Percentiles rank a stretch among this genome's conserved stretches.
Conservation (phyloP, 2,329 filamentous ascomycete species). For the Alternaria longipes region DNA sequence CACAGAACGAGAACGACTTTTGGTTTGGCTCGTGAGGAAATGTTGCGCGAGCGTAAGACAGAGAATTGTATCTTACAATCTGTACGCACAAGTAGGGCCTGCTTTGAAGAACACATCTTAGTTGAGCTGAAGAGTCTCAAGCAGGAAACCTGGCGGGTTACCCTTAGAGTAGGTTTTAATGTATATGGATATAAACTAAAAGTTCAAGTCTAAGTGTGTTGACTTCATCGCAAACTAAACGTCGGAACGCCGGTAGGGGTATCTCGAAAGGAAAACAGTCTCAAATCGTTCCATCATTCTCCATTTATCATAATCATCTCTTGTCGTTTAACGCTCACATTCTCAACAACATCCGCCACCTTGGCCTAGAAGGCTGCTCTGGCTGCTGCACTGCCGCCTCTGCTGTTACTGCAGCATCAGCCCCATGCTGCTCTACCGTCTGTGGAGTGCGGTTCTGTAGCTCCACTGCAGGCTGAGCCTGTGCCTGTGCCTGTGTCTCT, state of each 20-base stretch:
- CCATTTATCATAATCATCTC: neutral
- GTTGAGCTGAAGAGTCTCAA: neutral
- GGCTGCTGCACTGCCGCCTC: neutral
- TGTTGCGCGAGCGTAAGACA: too few species aligned
- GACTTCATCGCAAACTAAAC: neutral
- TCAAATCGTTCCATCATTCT: neutral
- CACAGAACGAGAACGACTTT: slow-evolving; percentile 26
- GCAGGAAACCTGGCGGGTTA: neutral
- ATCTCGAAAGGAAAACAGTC: slow-evolving; percentile 1
- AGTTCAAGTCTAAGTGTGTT: neutral
- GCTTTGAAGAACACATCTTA: neutral
- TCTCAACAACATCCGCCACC: slow-evolving; percentile 1
- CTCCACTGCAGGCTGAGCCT: slow-evolving; percentile 5
- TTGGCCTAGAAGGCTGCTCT: neutral
- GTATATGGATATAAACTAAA: neutral
- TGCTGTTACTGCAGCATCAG: neutral
- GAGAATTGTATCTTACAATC: neutral
- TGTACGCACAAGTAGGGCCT: neutral
- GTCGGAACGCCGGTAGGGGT: neutral
- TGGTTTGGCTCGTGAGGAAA: slow-evolving; percentile 3
- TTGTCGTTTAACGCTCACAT: neutral
- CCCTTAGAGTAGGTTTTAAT: neutral
- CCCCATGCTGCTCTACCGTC: neutral
- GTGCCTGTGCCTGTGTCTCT: slow-evolving; percentile 1
- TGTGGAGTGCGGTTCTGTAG: neutral